Evolutionary conservation across 2,329 filamentous ascomycete species (phyloP).

Genomic region (Fusarium bulbicola): DNA sequence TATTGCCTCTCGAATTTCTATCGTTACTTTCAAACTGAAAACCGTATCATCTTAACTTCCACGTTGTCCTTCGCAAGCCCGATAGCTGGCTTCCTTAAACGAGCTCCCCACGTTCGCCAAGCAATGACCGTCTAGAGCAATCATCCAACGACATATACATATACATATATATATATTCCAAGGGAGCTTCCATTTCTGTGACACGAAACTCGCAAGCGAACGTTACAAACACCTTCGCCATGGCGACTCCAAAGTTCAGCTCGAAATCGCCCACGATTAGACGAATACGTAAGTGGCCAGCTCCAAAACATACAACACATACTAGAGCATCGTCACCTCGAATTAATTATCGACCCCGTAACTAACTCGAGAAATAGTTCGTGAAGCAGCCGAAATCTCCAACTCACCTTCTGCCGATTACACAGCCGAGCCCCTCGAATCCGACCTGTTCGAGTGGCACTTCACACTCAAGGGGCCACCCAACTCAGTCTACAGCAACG

Average conservation of each 20-base stretch:
- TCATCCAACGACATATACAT: not conserved
- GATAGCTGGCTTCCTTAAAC: not conserved
- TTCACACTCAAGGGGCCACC: conserved; percentile 95
- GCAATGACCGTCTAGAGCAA: conserved; percentile 6
- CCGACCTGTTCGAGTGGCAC: conserved; percentile 98
- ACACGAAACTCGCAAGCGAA: not conserved
- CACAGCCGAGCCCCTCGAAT: conserved; percentile 83
- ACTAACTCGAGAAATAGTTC: conserved; percentile 58
- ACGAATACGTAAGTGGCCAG: conserved; percentile 73
- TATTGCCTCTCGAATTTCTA: not conserved
- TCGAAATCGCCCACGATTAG: conserved; percentile 85
- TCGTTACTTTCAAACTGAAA: not conserved
- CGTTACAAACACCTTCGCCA: conserved; percentile 24
- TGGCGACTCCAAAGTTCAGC: conserved; percentile 64
- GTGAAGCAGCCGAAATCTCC: conserved; percentile 89
- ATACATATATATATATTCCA: conserved; percentile 4
- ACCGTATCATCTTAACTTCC: not conserved
- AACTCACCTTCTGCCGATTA: conserved; percentile 84
- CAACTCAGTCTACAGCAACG: conserved; percentile 77
- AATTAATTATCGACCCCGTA: not conserved
- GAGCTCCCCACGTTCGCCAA: conserved; percentile 18
- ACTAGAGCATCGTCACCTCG: not conserved
- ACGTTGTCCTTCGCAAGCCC: not conserved
- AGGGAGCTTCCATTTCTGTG: not conserved
- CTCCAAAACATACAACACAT: not conserved